phyloP scores from a whole-genome alignment of 2,329 filamentous ascomycete genomes.

The Orbilia quercus region DNA sequence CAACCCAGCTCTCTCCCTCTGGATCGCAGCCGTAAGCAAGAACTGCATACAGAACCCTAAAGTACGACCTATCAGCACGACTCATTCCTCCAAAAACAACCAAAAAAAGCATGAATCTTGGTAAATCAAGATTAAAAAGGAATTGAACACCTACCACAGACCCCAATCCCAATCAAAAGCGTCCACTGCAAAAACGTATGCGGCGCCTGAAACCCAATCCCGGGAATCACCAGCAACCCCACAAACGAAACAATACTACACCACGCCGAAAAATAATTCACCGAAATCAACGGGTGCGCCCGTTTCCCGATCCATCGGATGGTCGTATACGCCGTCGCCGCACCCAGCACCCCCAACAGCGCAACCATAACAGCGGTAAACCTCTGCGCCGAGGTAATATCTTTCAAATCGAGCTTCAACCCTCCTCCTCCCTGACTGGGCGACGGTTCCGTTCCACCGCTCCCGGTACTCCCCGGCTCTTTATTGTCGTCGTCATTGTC shows the following conservation, averaged over 20 bases:
- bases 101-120: constrained; percentile 64
- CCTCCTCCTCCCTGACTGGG: constrained; percentile 49
- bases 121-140: constrained; percentile 62
- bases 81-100: constrained; percentile 64
- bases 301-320: constrained; percentile 83
- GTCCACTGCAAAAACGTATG: constrained; percentile 71
- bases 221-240: constrained; percentile 70
- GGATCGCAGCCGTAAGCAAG: constrained; percentile 80
- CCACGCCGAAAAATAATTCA: constrained; percentile 82
- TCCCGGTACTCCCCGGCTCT: constrained; percentile 53
- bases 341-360: constrained; percentile 80
- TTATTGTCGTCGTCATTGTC: constrained; percentile 14
- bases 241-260: constrained; percentile 75
- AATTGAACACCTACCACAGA: constrained; percentile 68
- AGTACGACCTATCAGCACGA: constrained; percentile 69
- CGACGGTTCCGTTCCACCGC: constrained; percentile 60
- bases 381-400: constrained; percentile 71
- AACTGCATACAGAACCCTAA: constrained; percentile 88
- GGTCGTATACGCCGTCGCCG: constrained; percentile 77
- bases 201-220: constrained; percentile 70
- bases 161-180: constrained; percentile 75
- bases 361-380: constrained; percentile 77
- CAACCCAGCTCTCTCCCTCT: constrained; percentile 74
- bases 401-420: constrained; percentile 50
- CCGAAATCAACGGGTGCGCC: constrained; percentile 82